Base-by-base conservation (phyloP, 2,329 filamentous ascomycete species). In the Pyricularia grisea region DNA sequence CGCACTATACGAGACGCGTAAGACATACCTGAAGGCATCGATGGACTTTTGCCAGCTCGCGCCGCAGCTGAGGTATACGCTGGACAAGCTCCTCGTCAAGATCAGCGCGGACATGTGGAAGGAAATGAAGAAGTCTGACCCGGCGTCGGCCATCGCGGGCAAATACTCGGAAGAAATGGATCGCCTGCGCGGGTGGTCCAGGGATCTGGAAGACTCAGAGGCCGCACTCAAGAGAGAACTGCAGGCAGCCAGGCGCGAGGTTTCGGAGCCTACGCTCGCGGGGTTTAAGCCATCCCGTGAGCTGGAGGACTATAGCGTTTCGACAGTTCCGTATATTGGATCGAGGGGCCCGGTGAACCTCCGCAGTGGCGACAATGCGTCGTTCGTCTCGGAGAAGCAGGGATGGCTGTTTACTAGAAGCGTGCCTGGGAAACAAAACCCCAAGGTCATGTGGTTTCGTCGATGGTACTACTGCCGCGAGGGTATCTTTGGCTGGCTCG, bases 391-490 rank as follows among this genome's bases (percentile, higher is more conserved):
- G 9, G 94, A 97, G 78, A 98, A 97, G 78, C 95, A 98, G 78
- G 94, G 94, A 3, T 99, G 95, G 95, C 81, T 99, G 2, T 97
- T 94, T 77, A 78, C 97, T 73, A 87, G 93, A 67, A 92, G 90
- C 0, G 82, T 94, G 9, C 89, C 92, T 1, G 94, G 93, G 50
- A 98, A 97, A 78, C 94, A 94, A 0, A n/a, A n/a, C 12, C 92
- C 93, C 17, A 86, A 94, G 71, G 93, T 93, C n/a, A 86, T 88
- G 60, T 99, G 95, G 95, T 86, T 93, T 30, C 87, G 93, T 70
- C 87, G 94, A 68, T 99, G 95, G 95, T 97, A 95, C 76, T 98
- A 97, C 77, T 90, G 97, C 73, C 94, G 94, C 72, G 90, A 97
- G 75, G 94, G 95, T 58, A 95, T 98, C 70, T 98, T 99, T 78